Conservation (phyloP, 345 rosid genomes). For the Dipteronia dyeriana region DNA sequence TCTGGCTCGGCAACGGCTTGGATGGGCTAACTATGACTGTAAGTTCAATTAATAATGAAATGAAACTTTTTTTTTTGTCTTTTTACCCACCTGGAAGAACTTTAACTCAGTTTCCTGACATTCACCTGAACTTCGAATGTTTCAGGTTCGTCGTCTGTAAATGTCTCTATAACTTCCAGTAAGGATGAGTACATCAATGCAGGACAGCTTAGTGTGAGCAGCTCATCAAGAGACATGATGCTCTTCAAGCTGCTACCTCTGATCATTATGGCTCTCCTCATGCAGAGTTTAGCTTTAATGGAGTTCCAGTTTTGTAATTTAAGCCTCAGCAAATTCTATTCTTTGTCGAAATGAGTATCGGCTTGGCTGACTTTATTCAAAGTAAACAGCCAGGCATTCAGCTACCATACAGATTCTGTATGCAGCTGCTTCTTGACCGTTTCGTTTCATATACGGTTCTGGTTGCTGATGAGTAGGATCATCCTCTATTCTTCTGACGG, state of each 20-base stretch:
- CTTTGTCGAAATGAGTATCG: constrained; percentile 18
- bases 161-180: constrained; percentile 75
- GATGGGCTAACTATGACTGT: constrained; percentile 95
- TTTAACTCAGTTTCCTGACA: background rate
- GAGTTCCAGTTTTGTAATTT: constrained; percentile 42
- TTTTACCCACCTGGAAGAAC: background rate
- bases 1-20: constrained; percentile 74
- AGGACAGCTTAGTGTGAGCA: constrained; percentile 50
- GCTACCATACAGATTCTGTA: constrained; percentile 17
- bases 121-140: background rate
- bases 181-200: constrained; percentile 66
- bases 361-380: constrained; percentile 31
- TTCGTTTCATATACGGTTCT: constrained; percentile 11
- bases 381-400: constrained; percentile 29
- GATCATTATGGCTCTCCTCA: constrained; percentile 34
- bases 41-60: constrained; percentile 40
- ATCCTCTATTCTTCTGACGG: constrained; percentile 14
- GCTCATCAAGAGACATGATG: constrained; percentile 47
- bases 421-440: constrained; percentile 11
- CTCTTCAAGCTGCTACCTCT: constrained; percentile 42
- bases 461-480: constrained; percentile 15
- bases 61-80: background rate
- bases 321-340: constrained; percentile 26
- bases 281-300: constrained; percentile 36
- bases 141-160: constrained; percentile 83